Base-by-base conservation (phyloP, 495 filamentous ascomycete species). In the Annulohypoxylon maeteangense region DNA sequence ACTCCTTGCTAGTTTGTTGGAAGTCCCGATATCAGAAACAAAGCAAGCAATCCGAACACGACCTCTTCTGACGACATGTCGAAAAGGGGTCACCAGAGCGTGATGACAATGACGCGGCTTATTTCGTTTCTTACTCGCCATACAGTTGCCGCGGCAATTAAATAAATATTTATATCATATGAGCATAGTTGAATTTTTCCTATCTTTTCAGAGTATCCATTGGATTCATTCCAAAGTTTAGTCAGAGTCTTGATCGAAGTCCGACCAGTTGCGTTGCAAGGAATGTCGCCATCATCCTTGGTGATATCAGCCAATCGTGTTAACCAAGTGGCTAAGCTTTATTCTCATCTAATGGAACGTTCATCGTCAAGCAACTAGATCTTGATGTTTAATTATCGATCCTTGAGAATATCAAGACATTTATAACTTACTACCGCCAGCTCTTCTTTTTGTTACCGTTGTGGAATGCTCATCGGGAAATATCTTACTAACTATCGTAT, bases 1-100 rank as follows among this genome's bases (percentile, higher is more conserved):
- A 36, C 23, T 61, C 56, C 62, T 65, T 62, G 56, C 32, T 62
- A 47, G 68, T 51, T 53, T 58, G 71, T 62, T 69, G 71, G 62
- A 63, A 70, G 23, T 74, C 71, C 71, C 71, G 71, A 74, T 66
- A 74, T 74, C 71, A 74, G 70, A 74, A 69, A 69, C 65, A 63
- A 63, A 63, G 56, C 62, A 57, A 74, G 20, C 44, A 31, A 31
- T 55, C 62, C 71, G 66, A 74, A 74, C 71, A 74, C 71, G 71
- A 74, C 61, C 50, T 58, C 42, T 36, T 51, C 64, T 64, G 60
- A 65, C 70, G 59, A 65, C 70, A 67, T 61, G 7, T 64, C 25
- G 16, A 65, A 67, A 68, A 68, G 65, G 70, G 64, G 64, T 32
- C 23, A 45, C 0, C 60, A 40, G 54, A 47, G 47, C 40, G 53